Base-by-base conservation (phyloP, 1,284 basidiomycete genomes). In the Rhodotorula sp. region DNA sequence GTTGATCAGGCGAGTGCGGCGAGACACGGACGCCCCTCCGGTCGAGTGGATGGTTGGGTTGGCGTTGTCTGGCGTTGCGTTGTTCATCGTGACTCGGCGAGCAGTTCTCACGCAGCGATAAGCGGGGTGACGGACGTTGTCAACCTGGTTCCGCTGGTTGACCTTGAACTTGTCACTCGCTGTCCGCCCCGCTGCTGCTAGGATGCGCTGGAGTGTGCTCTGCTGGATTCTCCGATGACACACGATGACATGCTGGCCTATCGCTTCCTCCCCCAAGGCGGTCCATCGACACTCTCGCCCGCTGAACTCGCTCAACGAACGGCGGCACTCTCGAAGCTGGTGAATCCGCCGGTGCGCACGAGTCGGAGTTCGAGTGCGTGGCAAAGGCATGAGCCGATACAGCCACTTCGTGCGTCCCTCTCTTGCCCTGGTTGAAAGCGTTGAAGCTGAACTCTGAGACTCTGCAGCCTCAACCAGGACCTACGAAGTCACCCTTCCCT, bases 31-130 rank as follows among this genome's bases (percentile, higher is more conserved):
- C 17, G 54, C 34, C 9, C 63, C 48, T 22, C 59, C 59, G 10
- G 71, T 58, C 24, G 67, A 49, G 64, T 76, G 73, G 27, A 77
- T 73, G 44, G 67, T 67, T 4, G 76, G 76, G 59, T 77, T 77
- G 20, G 76, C 76, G 67, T 77, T 77, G 67, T 77, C 76, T 15
- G 68, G 72, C 0, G 60, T 56, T 17, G 68, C 64, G 52, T 55
- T 57, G 48, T 27, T 17, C 70, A 74, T 70, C 22, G 20, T 62
- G 11, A 15, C 10, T 9, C 11, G 22, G n/a, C 17, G 27, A 19
- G 61, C 6, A 24, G 34, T 34, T n/a, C 36, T n/a, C 20, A 24
- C n/a, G 36, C 51, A 39, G 34, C 5, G 39, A 44, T 6, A 27
- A 11, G n/a, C 27, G 39, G n/a, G 10, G 20, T 7, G 0, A 7